phyloP scores from a whole-genome alignment of 2,329 filamentous ascomycete species.

The Coniochaeta pulveracea region DNA sequence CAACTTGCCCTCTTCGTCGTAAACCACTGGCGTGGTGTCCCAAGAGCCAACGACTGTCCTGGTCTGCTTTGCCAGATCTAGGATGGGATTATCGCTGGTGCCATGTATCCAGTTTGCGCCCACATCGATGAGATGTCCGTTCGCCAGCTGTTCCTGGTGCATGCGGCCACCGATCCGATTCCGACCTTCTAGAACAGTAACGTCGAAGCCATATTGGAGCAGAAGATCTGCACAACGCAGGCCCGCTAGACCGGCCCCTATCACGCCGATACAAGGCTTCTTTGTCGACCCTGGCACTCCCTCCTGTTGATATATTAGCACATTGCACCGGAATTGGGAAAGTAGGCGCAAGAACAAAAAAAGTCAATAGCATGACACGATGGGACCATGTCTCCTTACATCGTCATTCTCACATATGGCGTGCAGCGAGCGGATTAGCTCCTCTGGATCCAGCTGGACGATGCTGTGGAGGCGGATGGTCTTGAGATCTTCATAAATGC shows the following conservation, averaged over 20 bases:
- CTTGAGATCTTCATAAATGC: conserved; percentile 37
- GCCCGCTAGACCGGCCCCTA: conserved; percentile 61
- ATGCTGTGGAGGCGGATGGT: conserved; percentile 25
- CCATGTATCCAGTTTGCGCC: conserved; percentile 79
- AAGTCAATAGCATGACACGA: too few relatives aligned
- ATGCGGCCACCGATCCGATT: conserved; percentile 57
- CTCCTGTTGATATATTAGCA: too few relatives aligned
- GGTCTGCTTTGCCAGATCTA: conserved; percentile 53
- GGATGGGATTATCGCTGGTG: conserved; percentile 57
- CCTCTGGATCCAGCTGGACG: conserved; percentile 18
- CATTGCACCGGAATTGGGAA: neutral
- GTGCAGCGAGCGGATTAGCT: conserved; percentile 15
- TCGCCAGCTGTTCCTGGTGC: conserved; percentile 35
- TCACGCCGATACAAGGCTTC: conserved; percentile 48
- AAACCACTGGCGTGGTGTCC: conserved; percentile 42
- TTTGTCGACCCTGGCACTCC: too few relatives aligned
- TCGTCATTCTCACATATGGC: conserved; percentile 8
- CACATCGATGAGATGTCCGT: conserved; percentile 39
- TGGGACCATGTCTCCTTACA: conserved; percentile 7
- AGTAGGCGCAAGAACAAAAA: conserved; percentile 1
- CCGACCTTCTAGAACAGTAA: conserved; percentile 60
- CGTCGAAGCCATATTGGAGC: conserved; percentile 50
- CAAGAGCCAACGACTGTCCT: conserved; percentile 34
- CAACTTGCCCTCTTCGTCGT: conserved; percentile 42
- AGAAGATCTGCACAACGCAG: conserved; percentile 61